Conservation (phyloP, 2,329 filamentous ascomycete genomes). For the Fusarium proliferatum region DNA sequence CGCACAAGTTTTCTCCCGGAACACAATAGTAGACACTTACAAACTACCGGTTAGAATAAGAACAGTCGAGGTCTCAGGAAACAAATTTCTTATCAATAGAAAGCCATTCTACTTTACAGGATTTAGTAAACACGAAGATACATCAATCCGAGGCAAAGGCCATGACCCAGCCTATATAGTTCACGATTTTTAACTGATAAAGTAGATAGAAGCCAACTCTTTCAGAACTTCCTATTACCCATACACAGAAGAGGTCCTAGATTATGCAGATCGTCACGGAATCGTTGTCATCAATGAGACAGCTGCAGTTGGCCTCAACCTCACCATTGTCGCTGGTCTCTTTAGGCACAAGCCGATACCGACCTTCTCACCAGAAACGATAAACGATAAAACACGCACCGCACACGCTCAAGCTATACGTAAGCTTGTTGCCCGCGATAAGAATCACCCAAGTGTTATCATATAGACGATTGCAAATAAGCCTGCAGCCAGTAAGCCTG, state of each 20-base stretch:
- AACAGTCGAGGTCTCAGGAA: background rate
- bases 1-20: background rate
- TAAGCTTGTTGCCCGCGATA: background rate
- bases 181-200: background rate
- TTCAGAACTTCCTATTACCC: background rate
- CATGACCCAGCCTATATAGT: background rate
- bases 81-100: background rate
- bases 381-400: background rate
- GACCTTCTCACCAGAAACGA: background rate
- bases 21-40: background rate
- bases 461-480: background rate
- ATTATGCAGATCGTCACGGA: background rate
- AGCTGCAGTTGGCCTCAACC: background rate
- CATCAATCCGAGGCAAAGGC: background rate
- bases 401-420: background rate
- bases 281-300: background rate
- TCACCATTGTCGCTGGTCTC: background rate
- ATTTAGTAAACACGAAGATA: background rate
- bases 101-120: background rate
- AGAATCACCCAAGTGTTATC: background rate
- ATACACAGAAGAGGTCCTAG: background rate
- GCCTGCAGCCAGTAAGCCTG: background rate
- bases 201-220: background rate
- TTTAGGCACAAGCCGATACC: background rate
- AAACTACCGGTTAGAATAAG: background rate